Conservation (phyloP, 2,329 filamentous ascomycete genomes). For the Stachybotrys echinatus region DNA sequence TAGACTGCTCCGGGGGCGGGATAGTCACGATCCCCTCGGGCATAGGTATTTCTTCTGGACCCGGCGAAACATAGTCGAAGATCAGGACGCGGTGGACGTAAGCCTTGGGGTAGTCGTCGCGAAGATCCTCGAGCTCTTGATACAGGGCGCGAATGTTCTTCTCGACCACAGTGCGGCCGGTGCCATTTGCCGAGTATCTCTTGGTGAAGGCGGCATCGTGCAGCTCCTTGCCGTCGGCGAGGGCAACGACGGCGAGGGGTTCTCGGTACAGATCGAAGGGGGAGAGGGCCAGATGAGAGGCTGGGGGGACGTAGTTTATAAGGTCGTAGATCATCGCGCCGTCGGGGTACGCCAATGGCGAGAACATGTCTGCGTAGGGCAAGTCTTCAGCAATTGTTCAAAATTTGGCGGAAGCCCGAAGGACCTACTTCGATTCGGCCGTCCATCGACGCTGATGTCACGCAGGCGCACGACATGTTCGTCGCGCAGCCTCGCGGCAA, state of each 20-base stretch:
- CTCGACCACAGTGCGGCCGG: slow-evolving; percentile 45
- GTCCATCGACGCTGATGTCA: slow-evolving; percentile 79
- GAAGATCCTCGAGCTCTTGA: slow-evolving; percentile 65
- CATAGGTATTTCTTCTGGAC: slow-evolving; percentile 45
- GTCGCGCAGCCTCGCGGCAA: slow-evolving; percentile 70
- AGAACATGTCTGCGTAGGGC: slow-evolving; percentile 73
- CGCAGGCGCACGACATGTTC: slow-evolving; percentile 80
- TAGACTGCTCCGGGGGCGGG: slow-evolving; percentile 62
- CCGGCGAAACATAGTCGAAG: slow-evolving; percentile 62
- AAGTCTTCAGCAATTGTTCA: slow-evolving; percentile 10
- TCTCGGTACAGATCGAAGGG: slow-evolving; percentile 91
- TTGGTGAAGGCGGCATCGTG: slow-evolving; percentile 47
- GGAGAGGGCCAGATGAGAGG: slow-evolving; percentile 71
- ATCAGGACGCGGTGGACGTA: slow-evolving; percentile 74
- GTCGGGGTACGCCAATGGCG: slow-evolving; percentile 78
- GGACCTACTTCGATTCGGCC: slow-evolving; percentile 73
- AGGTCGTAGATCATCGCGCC: slow-evolving; percentile 87
- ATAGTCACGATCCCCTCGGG: slow-evolving; percentile 67
- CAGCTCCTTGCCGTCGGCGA: slow-evolving; percentile 76
- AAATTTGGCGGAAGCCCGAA: neutral
- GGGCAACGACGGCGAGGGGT: slow-evolving; percentile 74
- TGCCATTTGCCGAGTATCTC: slow-evolving; percentile 46
- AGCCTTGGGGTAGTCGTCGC: slow-evolving; percentile 68
- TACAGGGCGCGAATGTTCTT: slow-evolving; percentile 54
- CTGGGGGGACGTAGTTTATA: slow-evolving; percentile 71